Conservation (phyloP, 495 filamentous ascomycete species). For the Durotheca rogersii region DNA sequence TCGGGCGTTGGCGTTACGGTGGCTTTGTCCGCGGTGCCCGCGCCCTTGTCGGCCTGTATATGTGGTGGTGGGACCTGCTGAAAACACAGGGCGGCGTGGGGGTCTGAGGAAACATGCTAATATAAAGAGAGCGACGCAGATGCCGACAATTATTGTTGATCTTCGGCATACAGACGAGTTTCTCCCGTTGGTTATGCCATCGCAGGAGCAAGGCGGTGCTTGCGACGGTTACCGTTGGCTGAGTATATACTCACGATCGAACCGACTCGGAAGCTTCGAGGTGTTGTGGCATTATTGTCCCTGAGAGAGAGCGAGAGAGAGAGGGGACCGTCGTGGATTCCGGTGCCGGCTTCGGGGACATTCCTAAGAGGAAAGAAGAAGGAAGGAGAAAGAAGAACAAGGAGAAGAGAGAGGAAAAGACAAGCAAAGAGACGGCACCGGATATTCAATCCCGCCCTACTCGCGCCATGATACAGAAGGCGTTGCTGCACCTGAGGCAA, state of each 20-base stretch:
- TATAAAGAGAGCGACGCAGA: constrained; percentile 2
- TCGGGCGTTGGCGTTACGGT: no score
- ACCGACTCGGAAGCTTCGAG: no score
- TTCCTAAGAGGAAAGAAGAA: background rate
- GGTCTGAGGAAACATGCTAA: no score
- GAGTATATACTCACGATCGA: background rate
- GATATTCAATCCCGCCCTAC: background rate
- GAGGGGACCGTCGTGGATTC: background rate
- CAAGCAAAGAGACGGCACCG: background rate
- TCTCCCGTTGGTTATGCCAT: constrained; percentile 1
- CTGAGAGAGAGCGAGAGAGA: no score
- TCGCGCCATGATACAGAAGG: constrained; percentile 8
- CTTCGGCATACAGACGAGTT: background rate
- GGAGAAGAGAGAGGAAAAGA: background rate
- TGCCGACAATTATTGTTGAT: background rate
- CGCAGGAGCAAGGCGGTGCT: background rate
- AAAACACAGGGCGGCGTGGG: constrained; percentile 6
- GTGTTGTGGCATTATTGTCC: no score
- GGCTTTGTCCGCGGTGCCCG: no score
- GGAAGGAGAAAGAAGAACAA: background rate
- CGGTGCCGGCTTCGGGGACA: background rate
- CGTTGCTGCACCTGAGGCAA: constrained; percentile 12
- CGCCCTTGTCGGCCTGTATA: constrained; percentile 3
- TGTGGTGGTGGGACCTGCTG: background rate
- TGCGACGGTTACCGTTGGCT: background rate